Evolutionary conservation across 2,329 filamentous ascomycete species (phyloP), one percentile per base, ranked within the genome.

Genomic region (Bipolaris zeicola): DNA sequence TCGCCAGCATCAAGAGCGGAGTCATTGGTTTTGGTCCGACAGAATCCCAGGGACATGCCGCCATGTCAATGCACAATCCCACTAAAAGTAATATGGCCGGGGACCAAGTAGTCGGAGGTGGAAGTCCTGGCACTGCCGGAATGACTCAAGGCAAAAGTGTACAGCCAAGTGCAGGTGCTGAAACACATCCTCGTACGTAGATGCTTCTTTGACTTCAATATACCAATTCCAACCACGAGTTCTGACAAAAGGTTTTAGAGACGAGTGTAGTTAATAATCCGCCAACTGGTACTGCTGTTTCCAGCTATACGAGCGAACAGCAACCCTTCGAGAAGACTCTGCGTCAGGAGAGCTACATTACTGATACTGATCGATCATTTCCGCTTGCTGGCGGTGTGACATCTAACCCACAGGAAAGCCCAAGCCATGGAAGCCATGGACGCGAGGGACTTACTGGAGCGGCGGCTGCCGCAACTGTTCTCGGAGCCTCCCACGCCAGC

Each of bases 1-100:
- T 66, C 28, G 71, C 72, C 16, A 77, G 74, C 60, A 75, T 77
- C 68, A 77, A 77, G 63, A 77, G 74, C 55, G 75, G 74, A 46
- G 73, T 77, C 13, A 71, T 76, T 48, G 76, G 77, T 7, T 72
- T 73, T 50, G 62, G 66, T 10, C 61, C 66, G 51, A 60, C 57
- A 33, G 47, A 55, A 4, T 28, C 50, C 8, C 64, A 69, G 24
- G 58, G 47, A 18, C 71, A 74, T 55, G 69, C 71, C 49, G 69
- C 70, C 20, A 33, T 68, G 55, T 52, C 63, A 16, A 58, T 58
- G 26, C 56, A 59, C 41, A 63, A 55, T 31, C 43, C 57, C 31
- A 39, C 60, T 38, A 50, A 64, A 38, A 49, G 62, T n/a, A 50
- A 48, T 6, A 38, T 65, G 33, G 22, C 53, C 20, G 52, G 52